These are phyloP conservation scores for Sextonia rubra DNA, from an alignment of 164 flowering plant species.

Conservation along the genomic window DNA sequence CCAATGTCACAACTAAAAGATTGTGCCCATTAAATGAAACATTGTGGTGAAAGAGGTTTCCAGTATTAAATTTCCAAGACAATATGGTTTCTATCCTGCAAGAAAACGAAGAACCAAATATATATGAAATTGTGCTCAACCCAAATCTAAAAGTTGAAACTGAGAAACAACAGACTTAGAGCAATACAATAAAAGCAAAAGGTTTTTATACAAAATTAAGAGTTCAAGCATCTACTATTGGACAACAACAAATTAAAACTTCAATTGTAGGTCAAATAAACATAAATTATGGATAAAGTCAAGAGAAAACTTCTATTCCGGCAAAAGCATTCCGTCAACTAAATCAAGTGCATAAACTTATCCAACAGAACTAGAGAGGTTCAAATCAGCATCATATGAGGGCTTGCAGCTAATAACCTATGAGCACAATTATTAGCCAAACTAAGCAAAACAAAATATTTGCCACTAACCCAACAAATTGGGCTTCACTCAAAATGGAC, in stretches of 20 bases:
- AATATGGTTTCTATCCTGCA: slow-evolving; percentile 88
- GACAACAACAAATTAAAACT: neutral
- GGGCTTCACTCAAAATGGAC: too few relatives aligned
- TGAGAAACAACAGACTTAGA: neutral
- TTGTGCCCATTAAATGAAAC: slow-evolving; percentile 73
- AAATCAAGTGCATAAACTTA: slow-evolving; percentile 86
- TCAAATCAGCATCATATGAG: slow-evolving; percentile 57
- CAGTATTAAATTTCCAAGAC: slow-evolving; percentile 77
- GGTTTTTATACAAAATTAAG: neutral
- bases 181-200: neutral
- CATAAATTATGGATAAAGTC: neutral
- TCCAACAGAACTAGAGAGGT: slow-evolving; percentile 81
- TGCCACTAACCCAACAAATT: neutral
- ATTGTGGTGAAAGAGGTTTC: slow-evolving; percentile 77
- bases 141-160: neutral
- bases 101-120: neutral
- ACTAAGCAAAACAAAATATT: neutral
- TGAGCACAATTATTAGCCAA: slow-evolving; percentile 9
- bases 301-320: slow-evolving; percentile 66
- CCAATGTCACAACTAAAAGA: slow-evolving; percentile 67
- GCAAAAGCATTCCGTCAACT: slow-evolving; percentile 86
- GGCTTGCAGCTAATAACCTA: slow-evolving; percentile 73
- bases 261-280: neutral
- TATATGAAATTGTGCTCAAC: neutral
- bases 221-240: neutral